phyloP scores from a whole-genome alignment of 1,139 yeast species.

The Scheffersomyces insectosa region DNA sequence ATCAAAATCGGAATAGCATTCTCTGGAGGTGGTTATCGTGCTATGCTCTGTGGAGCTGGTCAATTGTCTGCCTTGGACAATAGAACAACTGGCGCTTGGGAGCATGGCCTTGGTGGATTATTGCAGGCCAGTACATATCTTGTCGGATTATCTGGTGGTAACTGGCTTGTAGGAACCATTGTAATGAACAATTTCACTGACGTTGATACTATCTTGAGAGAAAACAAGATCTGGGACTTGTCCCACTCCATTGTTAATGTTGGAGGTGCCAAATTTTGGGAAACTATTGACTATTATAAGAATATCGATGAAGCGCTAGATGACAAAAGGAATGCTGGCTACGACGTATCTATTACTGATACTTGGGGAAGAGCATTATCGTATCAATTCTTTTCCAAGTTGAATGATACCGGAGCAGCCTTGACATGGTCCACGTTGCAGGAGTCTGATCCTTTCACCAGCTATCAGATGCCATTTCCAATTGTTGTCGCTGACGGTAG shows the following conservation, averaged over 20 bases:
- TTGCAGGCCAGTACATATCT: constrained; percentile 73
- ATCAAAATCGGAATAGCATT: constrained; percentile 25
- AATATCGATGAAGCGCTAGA: constrained; percentile 53
- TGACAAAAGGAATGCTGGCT: constrained; percentile 74
- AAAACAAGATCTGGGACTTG: constrained; percentile 68
- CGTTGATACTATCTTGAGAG: constrained; percentile 56
- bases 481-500: constrained; percentile 79
- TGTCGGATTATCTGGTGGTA: constrained; percentile 84
- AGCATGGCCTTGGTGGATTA: constrained; percentile 75
- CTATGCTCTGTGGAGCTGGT: constrained; percentile 29
- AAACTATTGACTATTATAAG: constrained; percentile 58
- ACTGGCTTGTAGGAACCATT: constrained; percentile 80
- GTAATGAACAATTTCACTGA: constrained; percentile 83
- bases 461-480: constrained; percentile 79
- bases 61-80: constrained; percentile 26
- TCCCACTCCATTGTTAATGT: constrained; percentile 60
- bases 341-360: constrained; percentile 77
- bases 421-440: constrained; percentile 67
- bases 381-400: constrained; percentile 67
- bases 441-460: constrained; percentile 51
- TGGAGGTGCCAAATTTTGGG: constrained; percentile 68
- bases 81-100: constrained; percentile 40
- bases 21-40: constrained; percentile 30
- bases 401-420: constrained; percentile 58
- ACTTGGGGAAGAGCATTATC: constrained; percentile 90